These are phyloP conservation scores for Neonectria ditissima DNA, from an alignment of 2,329 filamentous ascomycete genomes.

Conservation along the genomic window DNA sequence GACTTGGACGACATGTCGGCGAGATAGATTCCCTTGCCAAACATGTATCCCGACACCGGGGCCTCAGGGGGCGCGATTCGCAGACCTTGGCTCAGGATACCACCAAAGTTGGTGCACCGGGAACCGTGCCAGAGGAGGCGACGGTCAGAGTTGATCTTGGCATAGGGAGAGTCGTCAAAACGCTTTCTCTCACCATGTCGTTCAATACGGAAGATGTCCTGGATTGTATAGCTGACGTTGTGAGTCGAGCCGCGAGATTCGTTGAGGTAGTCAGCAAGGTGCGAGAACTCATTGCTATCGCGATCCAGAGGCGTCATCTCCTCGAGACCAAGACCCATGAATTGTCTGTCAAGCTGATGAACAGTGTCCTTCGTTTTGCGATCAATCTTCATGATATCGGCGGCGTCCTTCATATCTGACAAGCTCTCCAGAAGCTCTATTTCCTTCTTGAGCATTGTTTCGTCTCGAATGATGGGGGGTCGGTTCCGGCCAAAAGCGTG, in stretches of 20 bases:
- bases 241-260: constrained; percentile 78
- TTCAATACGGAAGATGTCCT: constrained; percentile 86
- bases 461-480: constrained; percentile 73
- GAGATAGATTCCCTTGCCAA: constrained; percentile 89
- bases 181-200: constrained; percentile 77
- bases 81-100: constrained; percentile 87
- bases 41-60: constrained; percentile 85
- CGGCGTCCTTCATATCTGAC: constrained; percentile 86
- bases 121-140: constrained; percentile 91
- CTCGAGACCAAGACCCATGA: constrained; percentile 74
- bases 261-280: constrained; percentile 75
- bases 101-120: constrained; percentile 84
- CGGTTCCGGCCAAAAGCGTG: constrained; percentile 81
- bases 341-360: constrained; percentile 79
- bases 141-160: constrained; percentile 70
- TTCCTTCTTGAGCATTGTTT: constrained; percentile 75
- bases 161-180: constrained; percentile 69
- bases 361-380: constrained; percentile 62
- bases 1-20: constrained; percentile 88
- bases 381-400: constrained; percentile 79
- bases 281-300: constrained; percentile 70
- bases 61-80: constrained; percentile 91
- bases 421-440: constrained; percentile 84
- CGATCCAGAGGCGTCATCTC: constrained; percentile 80
- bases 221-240: constrained; percentile 66